Percentiles rank a stretch among this genome's conserved stretches.
phyloP scores from a whole-genome alignment of 805 yeast genomes.

The Wickerhamomyces silvicola region DNA sequence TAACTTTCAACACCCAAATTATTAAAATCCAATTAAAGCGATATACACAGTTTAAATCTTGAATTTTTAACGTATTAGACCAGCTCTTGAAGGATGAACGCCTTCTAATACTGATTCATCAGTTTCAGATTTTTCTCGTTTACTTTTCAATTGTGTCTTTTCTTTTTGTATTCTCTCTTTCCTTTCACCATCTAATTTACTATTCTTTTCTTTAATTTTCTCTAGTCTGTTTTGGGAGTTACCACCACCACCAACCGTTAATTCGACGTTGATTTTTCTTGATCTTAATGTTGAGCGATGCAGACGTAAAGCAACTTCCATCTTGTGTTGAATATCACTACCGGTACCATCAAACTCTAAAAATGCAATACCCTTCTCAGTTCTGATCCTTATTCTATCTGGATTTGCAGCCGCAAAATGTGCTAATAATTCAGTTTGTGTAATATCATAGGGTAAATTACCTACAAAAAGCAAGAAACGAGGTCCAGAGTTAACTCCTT shows the following conservation, averaged over 20 bases:
- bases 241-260: slow-evolving; percentile 98
- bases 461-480: slow-evolving; percentile 87
- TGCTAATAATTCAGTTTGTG: slow-evolving; percentile 51
- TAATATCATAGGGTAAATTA: slow-evolving; percentile 70
- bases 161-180: slow-evolving; percentile 46
- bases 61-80: too few species aligned
- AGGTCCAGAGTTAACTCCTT: slow-evolving; percentile 44
- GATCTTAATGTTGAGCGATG: slow-evolving; percentile 68
- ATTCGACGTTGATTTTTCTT: slow-evolving; percentile 87
- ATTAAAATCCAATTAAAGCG: too few species aligned
- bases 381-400: slow-evolving; percentile 67
- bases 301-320: slow-evolving; percentile 79
- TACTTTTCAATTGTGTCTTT: slow-evolving; percentile 34
- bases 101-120: too few species aligned
- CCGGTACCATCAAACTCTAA: slow-evolving; percentile 62
- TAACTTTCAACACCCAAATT: too few species aligned
- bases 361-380: slow-evolving; percentile 88
- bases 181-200: slow-evolving; percentile 65
- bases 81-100: slow-evolving; percentile 64
- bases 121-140: slow-evolving; percentile 5
- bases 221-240: slow-evolving; percentile 61
- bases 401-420: slow-evolving; percentile 77
- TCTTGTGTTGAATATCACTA: slow-evolving; percentile 61
- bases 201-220: slow-evolving; percentile 77
- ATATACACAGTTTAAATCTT: too few species aligned